Evolutionary conservation across 768 basidiomycete genomes (phyloP).

Genomic region (Xerocomellus chrysenteron): DNA sequence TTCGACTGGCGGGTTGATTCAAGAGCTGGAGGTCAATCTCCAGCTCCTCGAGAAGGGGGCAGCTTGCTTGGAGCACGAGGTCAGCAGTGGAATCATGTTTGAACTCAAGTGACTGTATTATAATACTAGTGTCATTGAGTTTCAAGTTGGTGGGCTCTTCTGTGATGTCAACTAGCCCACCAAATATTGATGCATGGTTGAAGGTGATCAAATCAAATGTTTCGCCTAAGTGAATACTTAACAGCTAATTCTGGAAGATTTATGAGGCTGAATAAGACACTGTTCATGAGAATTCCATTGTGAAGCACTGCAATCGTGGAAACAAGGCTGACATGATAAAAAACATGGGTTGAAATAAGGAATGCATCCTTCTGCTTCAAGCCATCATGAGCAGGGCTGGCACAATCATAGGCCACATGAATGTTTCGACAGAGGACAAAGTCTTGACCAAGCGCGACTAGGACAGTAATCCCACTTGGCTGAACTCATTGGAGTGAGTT

Average conservation of each 20-base stretch:
- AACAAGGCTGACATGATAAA: not conserved
- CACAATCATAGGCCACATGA: not conserved
- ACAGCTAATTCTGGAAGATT: not conserved
- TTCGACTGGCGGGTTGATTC: not conserved
- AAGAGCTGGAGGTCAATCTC: too few relatives aligned
- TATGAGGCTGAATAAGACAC: not conserved
- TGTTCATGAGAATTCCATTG: not conserved
- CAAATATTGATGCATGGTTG: not conserved
- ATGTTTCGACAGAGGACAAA: constrained; percentile 26
- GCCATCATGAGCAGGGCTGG: too few relatives aligned
- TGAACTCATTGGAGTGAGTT: too few relatives aligned
- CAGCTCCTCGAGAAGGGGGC: not conserved
- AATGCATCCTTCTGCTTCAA: too few relatives aligned
- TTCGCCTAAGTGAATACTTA: not conserved
- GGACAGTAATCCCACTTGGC: constrained; percentile 23
- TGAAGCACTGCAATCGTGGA: not conserved
- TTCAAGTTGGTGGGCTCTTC: too few relatives aligned
- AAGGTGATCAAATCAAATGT: not conserved
- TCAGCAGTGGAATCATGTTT: not conserved
- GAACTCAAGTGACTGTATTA: not conserved
- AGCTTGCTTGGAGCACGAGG: not conserved
- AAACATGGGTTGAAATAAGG: not conserved
- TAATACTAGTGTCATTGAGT: too few relatives aligned
- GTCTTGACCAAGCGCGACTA: constrained; percentile 19
- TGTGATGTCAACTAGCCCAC: not conserved